Evolutionary conservation across 139 green algal species (phyloP), one percentile per base, ranked within the genome.

Genomic region (Spirogloea muscicola): DNA sequence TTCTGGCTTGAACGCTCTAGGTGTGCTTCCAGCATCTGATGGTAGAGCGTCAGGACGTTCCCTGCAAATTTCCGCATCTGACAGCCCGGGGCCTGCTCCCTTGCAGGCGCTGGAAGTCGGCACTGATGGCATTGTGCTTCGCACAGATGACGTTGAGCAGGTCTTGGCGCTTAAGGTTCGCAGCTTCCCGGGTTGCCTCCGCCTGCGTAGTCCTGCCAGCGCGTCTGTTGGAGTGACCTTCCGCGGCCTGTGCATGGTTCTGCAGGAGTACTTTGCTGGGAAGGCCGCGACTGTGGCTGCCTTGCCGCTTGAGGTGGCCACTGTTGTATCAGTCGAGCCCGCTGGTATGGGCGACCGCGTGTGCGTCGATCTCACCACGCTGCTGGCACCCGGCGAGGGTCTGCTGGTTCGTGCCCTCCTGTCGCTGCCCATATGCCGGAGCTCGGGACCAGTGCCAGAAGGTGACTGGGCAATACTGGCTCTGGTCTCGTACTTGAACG

Each of bases 271-370:
- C 59, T 48, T 74, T 33, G 59, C 18, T 21, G 25, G 34, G 13
- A 29, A 4, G 29, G 3, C 43, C n/a, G 41, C 7, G 25, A 58
- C 7, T 44, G 1, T n/a, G 21, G n/a, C 31, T 51, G 38, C 1
- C 60, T 16, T 76, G 40, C 21, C 55, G 16, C 68, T 87, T 21
- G 65, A 81, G 3, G 13, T 55, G 0, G 90, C 68, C 0, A 72
- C 0, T 0, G 88, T 96, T n/a, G 78, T 51, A 1, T 33, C 48
- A 0, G 82, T 96, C 44, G 40, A 74, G 73, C 29, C 62, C 1
- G 77, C 86, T 29, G 91, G 90, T 38, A 88, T 91, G 81, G 91
- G 90, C n/a, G 93, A 97, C 72, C 82, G 91, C 9, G 91, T 87
- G 46, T 95, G 89, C 77, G 90, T 95, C 1, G 92, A 97, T 86